phyloP scores from a whole-genome alignment of 495 filamentous ascomycete genomes.

The Annulohypoxylon moriforme region DNA sequence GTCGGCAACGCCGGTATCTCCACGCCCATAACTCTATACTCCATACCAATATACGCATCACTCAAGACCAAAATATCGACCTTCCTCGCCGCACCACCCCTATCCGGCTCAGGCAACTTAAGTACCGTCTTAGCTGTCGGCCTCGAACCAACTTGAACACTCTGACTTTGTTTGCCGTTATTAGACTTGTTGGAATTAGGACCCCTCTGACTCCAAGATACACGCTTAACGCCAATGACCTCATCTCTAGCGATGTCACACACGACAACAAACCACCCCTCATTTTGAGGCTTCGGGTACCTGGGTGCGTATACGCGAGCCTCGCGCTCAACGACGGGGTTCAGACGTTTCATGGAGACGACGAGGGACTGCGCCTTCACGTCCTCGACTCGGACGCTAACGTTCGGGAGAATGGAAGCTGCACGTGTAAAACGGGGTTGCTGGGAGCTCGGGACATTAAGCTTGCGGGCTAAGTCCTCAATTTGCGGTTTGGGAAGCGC shows the following conservation, averaged over 20 bases:
- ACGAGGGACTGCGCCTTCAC: constrained; percentile 70
- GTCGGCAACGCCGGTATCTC: constrained; percentile 59
- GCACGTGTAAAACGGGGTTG: constrained; percentile 66
- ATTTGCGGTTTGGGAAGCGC: constrained; percentile 55
- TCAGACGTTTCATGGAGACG: constrained; percentile 73
- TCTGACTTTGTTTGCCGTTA: constrained; percentile 6
- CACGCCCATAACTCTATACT: constrained; percentile 69
- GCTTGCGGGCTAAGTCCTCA: constrained; percentile 54
- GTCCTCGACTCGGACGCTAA: constrained; percentile 71
- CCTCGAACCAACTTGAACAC: constrained; percentile 46
- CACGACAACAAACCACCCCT: constrained; percentile 90
- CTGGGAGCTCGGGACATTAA: constrained; percentile 50
- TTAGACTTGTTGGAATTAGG: constrained; percentile 20
- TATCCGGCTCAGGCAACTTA: constrained; percentile 67
- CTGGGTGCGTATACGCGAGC: constrained; percentile 83
- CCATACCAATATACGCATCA: constrained; percentile 87
- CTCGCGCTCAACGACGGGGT: constrained; percentile 69
- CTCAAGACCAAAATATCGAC: constrained; percentile 81
- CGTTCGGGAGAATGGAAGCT: constrained; percentile 70
- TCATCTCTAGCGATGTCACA: constrained; percentile 74
- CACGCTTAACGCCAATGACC: constrained; percentile 84
- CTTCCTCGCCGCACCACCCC: constrained; percentile 55
- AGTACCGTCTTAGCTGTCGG: constrained; percentile 65
- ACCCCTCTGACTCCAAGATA: constrained; percentile 69
- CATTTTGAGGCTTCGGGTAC: constrained; percentile 94